Base-by-base conservation (phyloP, 805 yeast species). In the Candida namnaoensis region DNA sequence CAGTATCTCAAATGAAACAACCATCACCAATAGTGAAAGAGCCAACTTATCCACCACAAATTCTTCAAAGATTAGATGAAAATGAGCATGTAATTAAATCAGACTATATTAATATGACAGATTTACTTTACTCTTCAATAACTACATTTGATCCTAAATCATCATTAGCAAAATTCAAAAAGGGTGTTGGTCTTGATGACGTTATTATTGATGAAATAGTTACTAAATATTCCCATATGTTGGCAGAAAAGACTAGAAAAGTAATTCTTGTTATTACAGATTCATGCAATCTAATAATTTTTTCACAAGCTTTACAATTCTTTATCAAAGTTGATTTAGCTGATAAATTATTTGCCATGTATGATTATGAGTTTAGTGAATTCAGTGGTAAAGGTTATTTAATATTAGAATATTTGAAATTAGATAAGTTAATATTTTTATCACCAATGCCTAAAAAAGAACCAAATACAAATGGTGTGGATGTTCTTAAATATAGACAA, bases 321-420 rank as follows among this genome's bases (percentile, higher is more conserved):
- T 41, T 51, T 19, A 52, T 61, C 32, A 70, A 70, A 26, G 68
- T 74, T 33, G 69, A 63, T 40, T 50, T 71, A 28, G 71, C 75
- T 0, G 76, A 73, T 49, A 61, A 65, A 36, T 66, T 75, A 48
- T 76, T 83, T 41, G 84, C 85, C 53, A 78, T 84, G 80, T 84
- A 83, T 56, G 91, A 83, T 58, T 82, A 80, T 58, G 91, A 83
- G 56, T 83, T 84, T 58, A 80, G 78, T 47, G 84, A 78, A 43
- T 64, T 60, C 15, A 66, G 67, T 7, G 66, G 67, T 24, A 71
- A 66, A 42, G 93, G 91, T 0, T 82, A 75, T 50, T 62, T 82
- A 37, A 80, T 82, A 11, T 53, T 83, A 27, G 90, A 83, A 51
- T 64, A 80, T 49, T 68, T 75, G 48, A 72, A 71, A 44, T 66